Percentiles rank a stretch among this genome's conserved stretches.
These are phyloP conservation scores for Tarenaya hassleriana DNA, from an alignment of 345 rosid genomes.

Conservation along the genomic window DNA sequence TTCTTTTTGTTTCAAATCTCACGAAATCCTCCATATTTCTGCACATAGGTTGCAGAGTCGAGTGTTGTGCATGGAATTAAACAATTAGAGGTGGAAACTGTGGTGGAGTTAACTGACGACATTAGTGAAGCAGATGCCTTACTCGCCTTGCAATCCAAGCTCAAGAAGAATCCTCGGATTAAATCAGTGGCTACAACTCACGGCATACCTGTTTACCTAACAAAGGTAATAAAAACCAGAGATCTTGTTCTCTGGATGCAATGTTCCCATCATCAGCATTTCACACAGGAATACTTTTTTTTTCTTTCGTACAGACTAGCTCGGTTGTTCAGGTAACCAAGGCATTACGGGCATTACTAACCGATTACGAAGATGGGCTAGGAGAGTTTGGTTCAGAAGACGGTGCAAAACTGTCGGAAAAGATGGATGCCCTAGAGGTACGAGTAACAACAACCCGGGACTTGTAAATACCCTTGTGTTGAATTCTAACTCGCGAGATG, in stretches of 20 bases:
- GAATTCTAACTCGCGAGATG: not conserved
- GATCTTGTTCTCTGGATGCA: not conserved
- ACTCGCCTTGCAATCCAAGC: slow-evolving; percentile 73
- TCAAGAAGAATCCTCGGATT: slow-evolving; percentile 70
- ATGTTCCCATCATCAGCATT: not conserved
- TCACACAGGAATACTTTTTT: slow-evolving; percentile 9
- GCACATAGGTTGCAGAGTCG: slow-evolving; percentile 54
- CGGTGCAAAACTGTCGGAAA: slow-evolving; percentile 44
- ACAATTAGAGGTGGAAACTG: slow-evolving; percentile 50
- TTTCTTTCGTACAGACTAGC: slow-evolving; percentile 57
- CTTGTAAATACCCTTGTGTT: not conserved
- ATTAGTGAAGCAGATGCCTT: slow-evolving; percentile 79
- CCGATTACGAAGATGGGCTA: slow-evolving; percentile 42
- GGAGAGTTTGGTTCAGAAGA: slow-evolving; percentile 46
- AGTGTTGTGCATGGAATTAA: slow-evolving; percentile 61
- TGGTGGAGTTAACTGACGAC: slow-evolving; percentile 53
- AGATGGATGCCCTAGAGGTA: slow-evolving; percentile 82
- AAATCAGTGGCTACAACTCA: slow-evolving; percentile 67
- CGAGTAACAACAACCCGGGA: not conserved
- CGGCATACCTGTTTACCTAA: slow-evolving; percentile 60
- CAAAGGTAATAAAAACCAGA: slow-evolving; percentile 43
- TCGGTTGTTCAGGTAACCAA: slow-evolving; percentile 71
- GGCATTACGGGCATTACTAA: slow-evolving; percentile 45
- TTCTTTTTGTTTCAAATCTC: not conserved
- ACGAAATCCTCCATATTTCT: slow-evolving; percentile 8